These are phyloP conservation scores for Cercospora sesami DNA, from an alignment of 2,329 filamentous ascomycete species.

Conservation along the genomic window DNA sequence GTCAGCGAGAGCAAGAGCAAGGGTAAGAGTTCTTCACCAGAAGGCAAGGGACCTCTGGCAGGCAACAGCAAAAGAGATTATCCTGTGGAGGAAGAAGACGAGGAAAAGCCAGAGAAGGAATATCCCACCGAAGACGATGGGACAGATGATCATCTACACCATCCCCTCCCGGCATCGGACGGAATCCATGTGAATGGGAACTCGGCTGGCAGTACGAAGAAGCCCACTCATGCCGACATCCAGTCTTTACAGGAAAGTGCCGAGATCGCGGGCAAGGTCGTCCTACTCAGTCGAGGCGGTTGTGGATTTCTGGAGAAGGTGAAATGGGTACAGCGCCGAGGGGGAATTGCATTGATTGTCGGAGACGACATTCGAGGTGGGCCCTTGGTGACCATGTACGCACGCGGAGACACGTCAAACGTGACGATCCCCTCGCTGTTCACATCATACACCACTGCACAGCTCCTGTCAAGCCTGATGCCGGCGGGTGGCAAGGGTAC, in stretches of 20 bases:
- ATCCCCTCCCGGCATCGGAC: constrained; percentile 51
- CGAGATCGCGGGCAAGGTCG: constrained; percentile 90
- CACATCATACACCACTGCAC: constrained; percentile 90
- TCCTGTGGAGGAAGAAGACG: constrained; percentile 51
- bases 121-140: constrained; percentile 61
- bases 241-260: constrained; percentile 87
- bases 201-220: constrained; percentile 40
- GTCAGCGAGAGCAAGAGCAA: constrained; percentile 24
- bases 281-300: constrained; percentile 84
- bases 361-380: constrained; percentile 90
- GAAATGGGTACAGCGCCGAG: constrained; percentile 91
- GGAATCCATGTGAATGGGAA: constrained; percentile 39
- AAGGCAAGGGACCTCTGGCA: constrained; percentile 14
- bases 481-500: constrained; percentile 56
- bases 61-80: constrained; percentile 31
- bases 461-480: constrained; percentile 83
- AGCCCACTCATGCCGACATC: constrained; percentile 72
- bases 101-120: constrained; percentile 29
- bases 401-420: constrained; percentile 92
- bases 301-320: constrained; percentile 97
- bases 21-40: constrained; percentile 21
- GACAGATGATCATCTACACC: constrained; percentile 80
- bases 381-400: constrained; percentile 94
- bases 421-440: constrained; percentile 92
- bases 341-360: constrained; percentile 85